These are phyloP conservation scores for Holtermannia corniformis DNA, from an alignment of 768 basidiomycete genomes.

Conservation along the genomic window DNA sequence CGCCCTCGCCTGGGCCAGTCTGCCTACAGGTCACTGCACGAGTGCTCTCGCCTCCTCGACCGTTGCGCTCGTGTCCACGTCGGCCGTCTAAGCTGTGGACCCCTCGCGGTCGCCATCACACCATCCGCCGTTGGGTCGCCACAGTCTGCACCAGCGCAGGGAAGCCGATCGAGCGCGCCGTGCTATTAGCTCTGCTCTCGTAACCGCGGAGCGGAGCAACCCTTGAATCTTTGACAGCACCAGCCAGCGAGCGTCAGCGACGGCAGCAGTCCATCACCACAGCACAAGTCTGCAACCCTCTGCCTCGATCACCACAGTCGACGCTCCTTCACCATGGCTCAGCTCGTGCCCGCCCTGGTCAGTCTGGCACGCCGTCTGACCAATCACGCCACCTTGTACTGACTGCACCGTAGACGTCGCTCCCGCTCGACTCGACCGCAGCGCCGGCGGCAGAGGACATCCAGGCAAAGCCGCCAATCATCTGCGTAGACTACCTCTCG, in stretches of 20 bases:
- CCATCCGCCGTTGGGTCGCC: too few species aligned
- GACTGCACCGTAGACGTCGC: conserved; percentile 23
- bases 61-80: too few species aligned
- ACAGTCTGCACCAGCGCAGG: too few species aligned
- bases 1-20: too few species aligned
- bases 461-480: conserved; percentile 64
- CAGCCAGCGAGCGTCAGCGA: background rate
- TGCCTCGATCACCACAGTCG: background rate
- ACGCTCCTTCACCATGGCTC: conserved; percentile 28
- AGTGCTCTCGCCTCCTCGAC: too few species aligned
- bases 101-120: too few species aligned
- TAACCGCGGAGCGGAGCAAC: background rate
- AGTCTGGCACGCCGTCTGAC: conserved; percentile 10
- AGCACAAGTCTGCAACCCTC: background rate
- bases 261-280: background rate
- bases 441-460: conserved; percentile 48
- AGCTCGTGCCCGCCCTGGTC: conserved; percentile 39
- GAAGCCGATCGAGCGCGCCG: too few species aligned
- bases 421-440: conserved; percentile 39
- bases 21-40: too few species aligned
- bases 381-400: background rate
- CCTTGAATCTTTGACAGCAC: background rate
- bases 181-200: too few species aligned
- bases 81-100: too few species aligned
- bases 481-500: conserved; percentile 96